A percentile compares a stretch with the other conserved stretches of the same genome.
Evolutionary conservation across 2,329 filamentous ascomycete species (phyloP).

Genomic region (Cucurbitaria berberidis): DNA sequence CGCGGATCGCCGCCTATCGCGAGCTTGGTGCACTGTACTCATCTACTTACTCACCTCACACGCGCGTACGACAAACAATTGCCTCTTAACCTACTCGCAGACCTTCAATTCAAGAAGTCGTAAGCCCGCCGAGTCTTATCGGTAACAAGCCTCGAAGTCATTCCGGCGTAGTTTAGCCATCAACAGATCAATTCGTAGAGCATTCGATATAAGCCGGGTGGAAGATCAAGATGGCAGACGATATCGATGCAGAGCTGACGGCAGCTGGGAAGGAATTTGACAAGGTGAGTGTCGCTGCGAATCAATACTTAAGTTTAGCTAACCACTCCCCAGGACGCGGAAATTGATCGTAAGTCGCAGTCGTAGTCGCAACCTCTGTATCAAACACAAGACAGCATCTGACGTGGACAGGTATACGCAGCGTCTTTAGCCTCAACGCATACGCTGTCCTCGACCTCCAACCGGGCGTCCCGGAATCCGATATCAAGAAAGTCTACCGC

Average conservation of each 20-base stretch:
- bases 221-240: conserved; percentile 55
- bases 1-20: too few relatives aligned
- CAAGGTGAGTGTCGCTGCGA: conserved; percentile 63
- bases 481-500: conserved; percentile 94
- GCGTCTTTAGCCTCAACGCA: conserved; percentile 81
- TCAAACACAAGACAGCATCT: background rate
- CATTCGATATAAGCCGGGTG: background rate
- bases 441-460: conserved; percentile 96
- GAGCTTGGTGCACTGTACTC: too few relatives aligned
- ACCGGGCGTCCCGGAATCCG: conserved; percentile 91
- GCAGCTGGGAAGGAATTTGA: conserved; percentile 87
- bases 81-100: background rate
- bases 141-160: background rate
- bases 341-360: conserved; percentile 74
- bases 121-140: background rate
- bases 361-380: background rate
- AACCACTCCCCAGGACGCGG: conserved; percentile 71
- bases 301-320: conserved; percentile 6
- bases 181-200: background rate
- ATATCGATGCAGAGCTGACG: conserved; percentile 74
- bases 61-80: background rate
- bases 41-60: background rate
- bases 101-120: background rate
- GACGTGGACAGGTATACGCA: conserved; percentile 67
- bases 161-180: too few relatives aligned